Conservation (phyloP, 345 rosid genomes). For the Bruguiera sexangula region DNA sequence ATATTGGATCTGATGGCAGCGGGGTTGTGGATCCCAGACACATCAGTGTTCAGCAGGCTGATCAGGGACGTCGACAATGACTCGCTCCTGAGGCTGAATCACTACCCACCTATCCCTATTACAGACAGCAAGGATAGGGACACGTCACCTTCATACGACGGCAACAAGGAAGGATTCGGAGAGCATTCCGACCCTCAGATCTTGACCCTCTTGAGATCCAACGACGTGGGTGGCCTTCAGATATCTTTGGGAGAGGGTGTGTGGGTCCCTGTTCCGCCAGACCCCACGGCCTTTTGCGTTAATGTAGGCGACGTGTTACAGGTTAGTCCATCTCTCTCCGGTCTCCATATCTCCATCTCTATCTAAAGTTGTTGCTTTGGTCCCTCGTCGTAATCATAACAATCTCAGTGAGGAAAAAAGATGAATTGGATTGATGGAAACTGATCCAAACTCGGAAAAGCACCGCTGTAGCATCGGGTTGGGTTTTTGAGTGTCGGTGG, state of each 20-base stretch:
- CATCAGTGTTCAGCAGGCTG: conserved; percentile 49
- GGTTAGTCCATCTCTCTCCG: conserved; percentile 31
- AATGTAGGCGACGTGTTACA: conserved; percentile 81
- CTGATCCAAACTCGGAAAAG: not conserved
- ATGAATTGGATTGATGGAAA: conserved; percentile 12
- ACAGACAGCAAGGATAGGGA: conserved; percentile 7
- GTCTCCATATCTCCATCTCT: not conserved
- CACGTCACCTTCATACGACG: conserved; percentile 30
- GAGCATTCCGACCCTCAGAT: conserved; percentile 99
- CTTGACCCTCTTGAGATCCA: conserved; percentile 77
- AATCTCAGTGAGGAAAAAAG: not conserved
- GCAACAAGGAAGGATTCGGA: conserved; percentile 61
- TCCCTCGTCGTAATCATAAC: too few species aligned
- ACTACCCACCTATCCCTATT: conserved; percentile 51
- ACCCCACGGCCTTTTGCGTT: conserved; percentile 69
- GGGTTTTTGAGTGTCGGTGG: not conserved
- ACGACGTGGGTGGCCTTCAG: conserved; percentile 90
- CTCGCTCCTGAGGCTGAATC: conserved; percentile 71
- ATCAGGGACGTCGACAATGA: conserved; percentile 75
- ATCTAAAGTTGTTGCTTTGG: not conserved
- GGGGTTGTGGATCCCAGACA: conserved; percentile 60
- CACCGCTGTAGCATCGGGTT: not conserved
- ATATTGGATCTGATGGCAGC: conserved; percentile 75
- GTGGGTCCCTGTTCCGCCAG: conserved; percentile 83
- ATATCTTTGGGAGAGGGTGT: conserved; percentile 51